Conservation (phyloP, 441 rosid genomes). For the Lepidium campestre region DNA sequence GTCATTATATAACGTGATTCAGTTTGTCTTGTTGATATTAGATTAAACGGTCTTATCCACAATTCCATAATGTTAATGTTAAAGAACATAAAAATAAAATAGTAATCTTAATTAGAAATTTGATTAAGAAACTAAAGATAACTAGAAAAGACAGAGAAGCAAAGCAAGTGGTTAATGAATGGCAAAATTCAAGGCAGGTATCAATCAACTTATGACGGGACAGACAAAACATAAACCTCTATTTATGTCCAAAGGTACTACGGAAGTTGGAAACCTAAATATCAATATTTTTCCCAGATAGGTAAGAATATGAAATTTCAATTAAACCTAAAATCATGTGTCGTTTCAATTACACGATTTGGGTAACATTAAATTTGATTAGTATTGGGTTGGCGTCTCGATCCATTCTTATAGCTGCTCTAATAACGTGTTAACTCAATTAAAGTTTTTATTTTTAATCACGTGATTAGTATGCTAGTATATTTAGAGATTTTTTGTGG, state of each 20-base stretch:
- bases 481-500: not conserved
- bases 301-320: constrained; percentile 3
- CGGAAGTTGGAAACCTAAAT: constrained; percentile 31
- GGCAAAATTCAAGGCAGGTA: constrained; percentile 15
- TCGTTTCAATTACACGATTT: constrained; percentile 6
- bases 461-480: constrained; percentile 19
- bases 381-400: constrained; percentile 22
- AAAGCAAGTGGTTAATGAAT: constrained; percentile 18
- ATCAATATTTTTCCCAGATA: not conserved
- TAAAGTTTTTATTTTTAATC: not conserved
- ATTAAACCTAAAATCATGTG: not conserved
- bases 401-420: constrained; percentile 3
- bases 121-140: not conserved
- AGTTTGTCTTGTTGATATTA: constrained; percentile 4
- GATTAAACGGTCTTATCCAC: constrained; percentile 21
- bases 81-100: not conserved
- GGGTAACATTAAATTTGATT: constrained; percentile 9
- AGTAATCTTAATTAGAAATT: not conserved
- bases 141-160: not conserved
- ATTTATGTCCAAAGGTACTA: constrained; percentile 25
- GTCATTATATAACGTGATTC: constrained; percentile 9
- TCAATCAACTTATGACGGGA: constrained; percentile 23
- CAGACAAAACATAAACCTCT: constrained; percentile 16
- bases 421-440: not conserved
- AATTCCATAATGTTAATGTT: constrained; percentile 4